Evolutionary conservation across 1,284 basidiomycete genomes (phyloP).

Genomic region (Ustilago bromivora): DNA sequence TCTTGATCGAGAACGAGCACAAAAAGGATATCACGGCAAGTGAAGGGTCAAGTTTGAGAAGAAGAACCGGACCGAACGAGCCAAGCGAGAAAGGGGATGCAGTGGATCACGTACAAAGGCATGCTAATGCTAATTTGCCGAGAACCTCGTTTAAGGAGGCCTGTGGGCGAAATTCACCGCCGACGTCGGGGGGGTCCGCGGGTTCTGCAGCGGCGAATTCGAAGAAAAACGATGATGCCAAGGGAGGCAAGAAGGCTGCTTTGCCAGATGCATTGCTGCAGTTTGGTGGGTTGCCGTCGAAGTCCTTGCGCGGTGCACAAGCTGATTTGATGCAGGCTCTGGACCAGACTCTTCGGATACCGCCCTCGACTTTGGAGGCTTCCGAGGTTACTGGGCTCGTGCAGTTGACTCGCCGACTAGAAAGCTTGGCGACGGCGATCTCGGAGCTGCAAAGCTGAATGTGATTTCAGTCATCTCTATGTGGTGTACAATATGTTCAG

Average conservation of each 20-base stretch:
- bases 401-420: conserved; percentile 20
- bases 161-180: neutral
- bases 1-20: conserved; percentile 4
- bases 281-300: conserved; percentile 50
- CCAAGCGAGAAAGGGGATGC: conserved; percentile 7
- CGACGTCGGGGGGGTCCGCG: neutral
- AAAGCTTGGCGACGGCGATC: conserved; percentile 13
- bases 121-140: neutral
- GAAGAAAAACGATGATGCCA: neutral
- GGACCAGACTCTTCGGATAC: conserved; percentile 18
- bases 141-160: neutral
- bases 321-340: conserved; percentile 32
- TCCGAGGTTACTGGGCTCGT: conserved; percentile 3
- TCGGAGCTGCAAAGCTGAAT: conserved; percentile 1
- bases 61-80: conserved; percentile 8
- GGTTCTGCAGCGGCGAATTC: neutral
- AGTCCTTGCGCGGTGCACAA: conserved; percentile 43
- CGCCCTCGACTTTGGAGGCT: neutral
- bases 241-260: neutral
- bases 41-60: conserved; percentile 14
- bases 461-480: too few species aligned
- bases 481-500: too few species aligned
- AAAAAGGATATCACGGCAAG: conserved; percentile 22
- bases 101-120: neutral
- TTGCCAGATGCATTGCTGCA: conserved; percentile 42